Percentiles rank a stretch among this genome's conserved stretches.
Evolutionary conservation across 108 stramenopile species (phyloP).

Genomic region (Nannochloropsis granulata): DNA sequence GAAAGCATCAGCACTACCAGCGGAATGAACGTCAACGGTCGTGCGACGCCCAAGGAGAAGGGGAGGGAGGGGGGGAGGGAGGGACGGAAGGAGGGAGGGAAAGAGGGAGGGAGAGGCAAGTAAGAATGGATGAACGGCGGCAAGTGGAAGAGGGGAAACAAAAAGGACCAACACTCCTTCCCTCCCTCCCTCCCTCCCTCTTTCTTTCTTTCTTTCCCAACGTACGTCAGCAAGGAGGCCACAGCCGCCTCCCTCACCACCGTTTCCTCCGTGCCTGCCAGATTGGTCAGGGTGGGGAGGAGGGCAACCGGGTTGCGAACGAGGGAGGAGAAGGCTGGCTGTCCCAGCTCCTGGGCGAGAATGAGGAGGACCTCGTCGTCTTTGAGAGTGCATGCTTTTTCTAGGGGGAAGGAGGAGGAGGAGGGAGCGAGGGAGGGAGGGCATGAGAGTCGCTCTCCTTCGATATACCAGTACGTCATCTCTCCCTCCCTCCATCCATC

Average conservation of each 20-base stretch:
- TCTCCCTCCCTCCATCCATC: not conserved
- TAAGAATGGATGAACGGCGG: not conserved
- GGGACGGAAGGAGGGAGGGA: not conserved
- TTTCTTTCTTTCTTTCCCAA: not conserved
- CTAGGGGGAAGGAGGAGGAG: not conserved
- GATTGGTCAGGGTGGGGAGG: not conserved
- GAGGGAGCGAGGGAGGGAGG: not conserved
- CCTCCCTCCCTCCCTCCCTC: not conserved
- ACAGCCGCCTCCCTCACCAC: not conserved
- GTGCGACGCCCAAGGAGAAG: too few species aligned
- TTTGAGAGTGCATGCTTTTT: not conserved
- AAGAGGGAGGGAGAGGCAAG: not conserved
- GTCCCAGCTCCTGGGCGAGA: not conserved
- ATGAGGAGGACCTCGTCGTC: not conserved
- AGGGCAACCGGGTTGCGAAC: not conserved
- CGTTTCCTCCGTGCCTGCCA: not conserved
- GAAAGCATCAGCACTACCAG: too few species aligned
- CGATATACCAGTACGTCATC: not conserved
- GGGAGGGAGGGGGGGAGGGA: not conserved
- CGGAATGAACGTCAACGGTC: too few species aligned
- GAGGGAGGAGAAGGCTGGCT: not conserved
- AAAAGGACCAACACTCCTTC: not conserved
- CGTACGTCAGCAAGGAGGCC: not conserved
- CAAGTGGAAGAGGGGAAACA: not conserved
- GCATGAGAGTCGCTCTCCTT: not conserved